Percentiles rank a stretch among this genome's conserved stretches.
These are phyloP conservation scores for Debaryomycetaceae sp. DNA, from an alignment of 1,139 yeast genomes.

Conservation along the genomic window DNA sequence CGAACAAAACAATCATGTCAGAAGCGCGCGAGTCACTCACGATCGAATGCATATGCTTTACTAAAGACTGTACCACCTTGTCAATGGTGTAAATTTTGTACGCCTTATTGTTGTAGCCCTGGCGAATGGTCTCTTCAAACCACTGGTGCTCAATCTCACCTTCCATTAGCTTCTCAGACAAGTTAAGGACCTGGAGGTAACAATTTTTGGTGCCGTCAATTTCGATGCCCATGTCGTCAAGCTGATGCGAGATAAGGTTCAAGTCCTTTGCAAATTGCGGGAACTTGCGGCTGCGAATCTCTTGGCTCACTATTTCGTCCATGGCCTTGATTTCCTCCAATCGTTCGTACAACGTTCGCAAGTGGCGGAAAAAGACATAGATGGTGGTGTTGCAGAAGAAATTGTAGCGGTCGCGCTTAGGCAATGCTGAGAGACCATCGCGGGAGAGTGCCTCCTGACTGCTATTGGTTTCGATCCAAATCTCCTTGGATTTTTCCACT, in stretches of 20 bases:
- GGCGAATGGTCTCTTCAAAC: constrained; percentile 92
- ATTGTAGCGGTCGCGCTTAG: constrained; percentile 45
- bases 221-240: constrained; percentile 69
- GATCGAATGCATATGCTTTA: constrained; percentile 76
- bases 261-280: constrained; percentile 87
- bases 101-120: constrained; percentile 89
- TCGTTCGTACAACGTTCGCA: constrained; percentile 74
- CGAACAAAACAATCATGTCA: constrained; percentile 73
- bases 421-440: not conserved
- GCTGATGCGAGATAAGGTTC: constrained; percentile 69
- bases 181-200: constrained; percentile 61
- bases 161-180: constrained; percentile 71
- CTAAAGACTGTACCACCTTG: constrained; percentile 81
- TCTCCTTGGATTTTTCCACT: constrained; percentile 51
- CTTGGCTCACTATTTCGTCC: constrained; percentile 59
- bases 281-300: constrained; percentile 50
- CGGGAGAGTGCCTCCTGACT: constrained; percentile 16
- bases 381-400: constrained; percentile 86
- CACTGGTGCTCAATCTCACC: constrained; percentile 91
- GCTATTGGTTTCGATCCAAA: constrained; percentile 48
- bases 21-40: constrained; percentile 75
- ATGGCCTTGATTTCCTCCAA: constrained; percentile 62
- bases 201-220: constrained; percentile 60
- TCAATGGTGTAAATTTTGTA: constrained; percentile 88
- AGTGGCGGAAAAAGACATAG: constrained; percentile 81